These are phyloP conservation scores for Chrysoporthe cubensis DNA, from an alignment of 2,329 filamentous ascomycete genomes.

Conservation along the genomic window DNA sequence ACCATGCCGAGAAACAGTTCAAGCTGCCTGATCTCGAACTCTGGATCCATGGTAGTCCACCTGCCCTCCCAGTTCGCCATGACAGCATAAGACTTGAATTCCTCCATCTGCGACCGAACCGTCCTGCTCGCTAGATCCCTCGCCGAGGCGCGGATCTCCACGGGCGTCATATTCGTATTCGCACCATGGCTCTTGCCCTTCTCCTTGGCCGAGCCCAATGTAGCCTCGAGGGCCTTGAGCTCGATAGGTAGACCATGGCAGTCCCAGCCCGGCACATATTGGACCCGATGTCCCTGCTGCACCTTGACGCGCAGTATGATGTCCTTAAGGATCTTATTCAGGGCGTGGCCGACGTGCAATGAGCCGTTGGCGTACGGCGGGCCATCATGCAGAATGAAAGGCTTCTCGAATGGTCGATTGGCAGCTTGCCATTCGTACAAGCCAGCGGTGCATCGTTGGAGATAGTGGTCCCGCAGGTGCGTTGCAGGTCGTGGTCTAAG, in stretches of 20 bases:
- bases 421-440: constrained; percentile 85
- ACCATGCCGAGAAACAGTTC: constrained; percentile 77
- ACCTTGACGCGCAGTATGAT: constrained; percentile 84
- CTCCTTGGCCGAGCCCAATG: constrained; percentile 36
- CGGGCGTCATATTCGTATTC: constrained; percentile 47
- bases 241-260: constrained; percentile 98
- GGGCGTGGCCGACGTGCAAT: constrained; percentile 88
- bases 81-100: constrained; percentile 73
- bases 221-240: constrained; percentile 80
- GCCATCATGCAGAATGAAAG: constrained; percentile 90
- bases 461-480: constrained; percentile 59
- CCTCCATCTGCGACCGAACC: constrained; percentile 72
- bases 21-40: constrained; percentile 76
- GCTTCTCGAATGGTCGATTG: constrained; percentile 55
- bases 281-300: constrained; percentile 72
- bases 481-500: constrained; percentile 56
- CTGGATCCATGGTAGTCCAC: constrained; percentile 79
- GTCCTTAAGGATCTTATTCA: constrained; percentile 98
- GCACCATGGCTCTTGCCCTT: constrained; percentile 25
- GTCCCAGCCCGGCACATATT: constrained; percentile 94
- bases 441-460: constrained; percentile 80
- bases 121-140: constrained; percentile 69
- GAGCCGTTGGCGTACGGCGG: constrained; percentile 95
- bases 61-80: constrained; percentile 80
- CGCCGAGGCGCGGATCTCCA: constrained; percentile 67